Conservation (phyloP, 768 basidiomycete genomes). For the Naganishia kalamii region DNA sequence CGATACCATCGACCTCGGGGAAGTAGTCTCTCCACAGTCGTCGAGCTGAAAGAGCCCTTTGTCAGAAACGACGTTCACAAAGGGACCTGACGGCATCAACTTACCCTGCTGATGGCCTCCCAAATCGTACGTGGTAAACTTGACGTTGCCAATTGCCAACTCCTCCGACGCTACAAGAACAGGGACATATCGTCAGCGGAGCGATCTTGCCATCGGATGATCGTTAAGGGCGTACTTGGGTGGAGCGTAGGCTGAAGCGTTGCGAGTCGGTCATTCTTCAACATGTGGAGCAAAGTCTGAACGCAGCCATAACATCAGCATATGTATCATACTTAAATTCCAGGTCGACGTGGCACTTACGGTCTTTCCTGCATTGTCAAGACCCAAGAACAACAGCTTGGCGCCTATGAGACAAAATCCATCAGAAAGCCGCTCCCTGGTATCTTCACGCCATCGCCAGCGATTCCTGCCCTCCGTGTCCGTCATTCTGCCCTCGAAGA, state of each 20-base stretch:
- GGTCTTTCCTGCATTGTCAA: conserved; percentile 99
- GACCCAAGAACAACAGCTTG: conserved; percentile 97
- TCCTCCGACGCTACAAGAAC: conserved; percentile 79
- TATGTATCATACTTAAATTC: no score
- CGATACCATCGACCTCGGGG: conserved; percentile 97
- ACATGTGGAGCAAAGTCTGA: conserved; percentile 94
- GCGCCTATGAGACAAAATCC: conserved; percentile 52
- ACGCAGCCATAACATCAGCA: neutral
- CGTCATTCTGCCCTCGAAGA: neutral
- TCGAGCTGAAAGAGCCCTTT: conserved; percentile 57
- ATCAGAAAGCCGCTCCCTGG: neutral
- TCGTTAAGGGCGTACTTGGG: conserved; percentile 86
- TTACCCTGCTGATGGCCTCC: conserved; percentile 94
- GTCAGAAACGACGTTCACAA: neutral
- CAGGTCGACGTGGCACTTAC: conserved; percentile 54
- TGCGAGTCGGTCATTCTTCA: conserved; percentile 97
- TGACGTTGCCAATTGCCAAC: conserved; percentile 95
- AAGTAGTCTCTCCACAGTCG: conserved; percentile 99
- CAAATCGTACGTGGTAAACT: conserved; percentile 97
- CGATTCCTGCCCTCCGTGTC: no score
- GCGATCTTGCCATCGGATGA: no score
- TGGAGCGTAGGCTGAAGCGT: conserved; percentile 97
- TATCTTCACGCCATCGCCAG: no score
- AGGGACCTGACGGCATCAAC: neutral
- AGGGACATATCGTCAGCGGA: no score